Evolutionary conservation across 192 early-diverging fungal species (phyloP), one percentile per base, ranked within the genome.

Genomic region (Oehlia diaphana): DNA sequence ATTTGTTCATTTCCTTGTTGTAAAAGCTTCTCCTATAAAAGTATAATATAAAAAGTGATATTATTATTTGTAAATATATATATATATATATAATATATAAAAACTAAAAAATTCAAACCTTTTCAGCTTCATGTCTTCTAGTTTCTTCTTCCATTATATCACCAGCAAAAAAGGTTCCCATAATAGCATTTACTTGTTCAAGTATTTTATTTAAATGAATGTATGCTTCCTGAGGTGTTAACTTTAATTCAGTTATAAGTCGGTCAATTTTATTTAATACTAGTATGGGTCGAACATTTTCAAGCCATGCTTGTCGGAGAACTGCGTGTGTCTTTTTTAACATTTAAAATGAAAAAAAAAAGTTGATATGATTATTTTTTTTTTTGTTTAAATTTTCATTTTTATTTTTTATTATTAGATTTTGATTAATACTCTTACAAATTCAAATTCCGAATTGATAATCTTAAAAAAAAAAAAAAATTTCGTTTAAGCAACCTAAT

Each of bases 181-280:
- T 91, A 63, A 99, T 92, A 8, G 97, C 96, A 83, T 99, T 99
- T 62, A 96, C 94, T 87, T 99, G 97, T 81, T 97, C 97, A 35
- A 99, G 84, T 71, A 99, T 97, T 83, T 95, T 94, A 82, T 93
- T 93, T 81, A 99, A 81, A 83, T 98, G 97, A 31, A 88, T 76
- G 80, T 97, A 97, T 1, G 98, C 98, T 84, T 99, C 98, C 47
- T 87, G 78, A 19, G 98, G 92, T 9, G 95, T 94, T 82, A 98
- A 92, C 82, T 95, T 93, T 82, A 96, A 87, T 87, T 99, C 97
- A 26, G 94, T 94, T 50, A 98, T 94, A 61, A 99, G 83, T 44
- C 98, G 88, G 82, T 99, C 98, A 63, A 99, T 96, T 85, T 99
- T 99, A 89, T 99, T 99, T 64, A 99, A 84, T 21, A 99, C 96